Evolutionary conservation across 2,329 filamentous ascomycete species (phyloP), one percentile per base, ranked within the genome.

Genomic region (Aureobasidium sp.): DNA sequence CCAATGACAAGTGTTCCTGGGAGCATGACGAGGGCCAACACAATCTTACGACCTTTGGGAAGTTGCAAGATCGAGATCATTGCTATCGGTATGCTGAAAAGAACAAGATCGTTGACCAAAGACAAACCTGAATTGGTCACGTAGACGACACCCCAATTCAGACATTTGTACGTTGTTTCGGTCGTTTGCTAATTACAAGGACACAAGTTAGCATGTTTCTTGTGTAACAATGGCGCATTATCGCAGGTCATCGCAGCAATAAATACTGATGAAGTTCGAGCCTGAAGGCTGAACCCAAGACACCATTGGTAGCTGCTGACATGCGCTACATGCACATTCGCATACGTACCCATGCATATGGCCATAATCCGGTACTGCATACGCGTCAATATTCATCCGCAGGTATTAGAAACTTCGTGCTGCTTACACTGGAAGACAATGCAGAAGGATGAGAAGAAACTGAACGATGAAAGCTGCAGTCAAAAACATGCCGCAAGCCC

Each of bases 91-190:
- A 82, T 80, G 3, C 76, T 74, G 63, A 83, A 82, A 43, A 83
- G 71, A 15, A 82, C 63, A 55, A 82, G 64, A 59, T 83, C 81
- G 67, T 79, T 82, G 0, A 80, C 63, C 10, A 82, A 69, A 0
- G 79, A 82, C 3, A 82, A 69, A 73, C 12, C 79, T 81, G 67
- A 48, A 27, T 82, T 82, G 24, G 80, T 77, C 10, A 77, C 76
- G 65, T 82, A 83, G 0, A 83, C 79, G 2, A 80, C 62, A 0
- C 80, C 81, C 80, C 80, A 82, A 17, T 75, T 70, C 41, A 82
- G 63, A 64, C 80, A 82, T 0, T 67, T 73, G 64, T 79, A 83
- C 3, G 73, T 64, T 1, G 69, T 70, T 10, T 67, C 71, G 10
- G 73, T 73, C 0, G 71, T 67, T 65, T 83, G 78, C 73, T 41